Percentiles rank a stretch among this genome's conserved stretches.
Evolutionary conservation across 192 early-diverging fungal species (phyloP).

Genomic region (Coemansia sp.): DNA sequence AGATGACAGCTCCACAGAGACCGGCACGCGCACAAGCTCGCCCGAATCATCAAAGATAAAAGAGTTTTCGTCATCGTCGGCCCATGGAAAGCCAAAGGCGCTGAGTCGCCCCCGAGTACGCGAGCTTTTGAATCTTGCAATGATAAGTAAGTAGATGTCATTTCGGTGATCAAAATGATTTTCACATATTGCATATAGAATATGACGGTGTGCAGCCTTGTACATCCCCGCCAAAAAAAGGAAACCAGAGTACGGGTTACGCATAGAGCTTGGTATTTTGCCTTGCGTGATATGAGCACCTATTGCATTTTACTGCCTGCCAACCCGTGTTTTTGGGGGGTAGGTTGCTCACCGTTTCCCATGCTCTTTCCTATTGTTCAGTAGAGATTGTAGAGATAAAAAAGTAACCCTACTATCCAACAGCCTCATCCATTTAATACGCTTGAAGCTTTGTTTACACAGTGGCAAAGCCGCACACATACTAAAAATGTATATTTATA

Average conservation of each 20-base stretch:
- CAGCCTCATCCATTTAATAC: neutral
- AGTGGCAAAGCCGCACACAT: neutral
- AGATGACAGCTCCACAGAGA: slow-evolving; percentile 12
- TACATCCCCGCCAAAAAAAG: neutral
- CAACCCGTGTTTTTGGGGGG: slow-evolving; percentile 10
- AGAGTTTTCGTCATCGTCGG: slow-evolving; percentile 28
- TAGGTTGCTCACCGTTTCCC: slow-evolving; percentile 1
- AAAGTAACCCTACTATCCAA: neutral
- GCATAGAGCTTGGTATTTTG: neutral
- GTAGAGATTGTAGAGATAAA: neutral
- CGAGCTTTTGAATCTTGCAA: slow-evolving; percentile 44
- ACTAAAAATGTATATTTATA: neutral
- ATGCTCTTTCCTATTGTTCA: neutral
- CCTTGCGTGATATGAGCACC: neutral
- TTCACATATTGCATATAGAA: neutral
- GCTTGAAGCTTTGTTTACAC: neutral
- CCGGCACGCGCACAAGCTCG: slow-evolving; percentile 15
- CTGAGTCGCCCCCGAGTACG: slow-evolving; percentile 46
- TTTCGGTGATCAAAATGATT: neutral
- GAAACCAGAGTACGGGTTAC: neutral
- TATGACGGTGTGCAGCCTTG: neutral
- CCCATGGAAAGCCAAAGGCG: slow-evolving; percentile 35
- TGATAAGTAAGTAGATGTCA: slow-evolving; percentile 48
- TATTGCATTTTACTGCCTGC: slow-evolving; percentile 25
- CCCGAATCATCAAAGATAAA: slow-evolving; percentile 40